Conservation (phyloP, 116 monocot species). For the Thalassia testudinum region DNA sequence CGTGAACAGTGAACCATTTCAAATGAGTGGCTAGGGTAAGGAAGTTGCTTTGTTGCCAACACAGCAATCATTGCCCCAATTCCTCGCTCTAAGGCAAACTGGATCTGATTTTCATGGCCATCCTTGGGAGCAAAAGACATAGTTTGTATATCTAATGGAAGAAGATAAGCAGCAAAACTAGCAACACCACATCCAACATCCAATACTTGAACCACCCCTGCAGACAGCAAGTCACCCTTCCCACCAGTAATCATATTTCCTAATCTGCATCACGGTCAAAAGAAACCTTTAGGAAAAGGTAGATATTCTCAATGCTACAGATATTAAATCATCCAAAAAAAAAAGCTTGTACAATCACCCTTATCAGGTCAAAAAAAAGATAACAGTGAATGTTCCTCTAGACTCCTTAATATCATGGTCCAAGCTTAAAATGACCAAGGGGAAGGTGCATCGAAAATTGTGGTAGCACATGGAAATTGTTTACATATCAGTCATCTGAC, state of each 20-base stretch:
- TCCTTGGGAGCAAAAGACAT: conserved; percentile 99
- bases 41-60: conserved; percentile 76
- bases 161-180: conserved; percentile 87
- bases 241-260: conserved; percentile 85
- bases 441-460: too few relatives aligned
- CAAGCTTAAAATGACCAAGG: too few relatives aligned
- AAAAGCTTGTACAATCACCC: too few relatives aligned
- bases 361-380: too few relatives aligned
- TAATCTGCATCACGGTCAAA: conserved; percentile 33
- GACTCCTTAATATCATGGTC: too few relatives aligned
- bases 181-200: conserved; percentile 99
- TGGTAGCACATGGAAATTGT: too few relatives aligned
- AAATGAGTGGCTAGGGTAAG: conserved; percentile 66
- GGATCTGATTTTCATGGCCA: conserved; percentile 98
- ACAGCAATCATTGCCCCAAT: conserved; percentile 93
- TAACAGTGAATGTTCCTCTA: too few relatives aligned
- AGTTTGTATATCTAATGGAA: conserved; percentile 71
- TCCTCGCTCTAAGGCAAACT: conserved; percentile 95
- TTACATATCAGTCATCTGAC: too few relatives aligned
- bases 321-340: too few relatives aligned
- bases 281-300: too few relatives aligned
- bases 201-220: conserved; percentile 79
- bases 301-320: too few relatives aligned
- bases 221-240: conserved; percentile 63
- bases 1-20: conserved; percentile 99